These are phyloP conservation scores for Penicillium soppii DNA, from an alignment of 495 filamentous ascomycete genomes.

Conservation along the genomic window DNA sequence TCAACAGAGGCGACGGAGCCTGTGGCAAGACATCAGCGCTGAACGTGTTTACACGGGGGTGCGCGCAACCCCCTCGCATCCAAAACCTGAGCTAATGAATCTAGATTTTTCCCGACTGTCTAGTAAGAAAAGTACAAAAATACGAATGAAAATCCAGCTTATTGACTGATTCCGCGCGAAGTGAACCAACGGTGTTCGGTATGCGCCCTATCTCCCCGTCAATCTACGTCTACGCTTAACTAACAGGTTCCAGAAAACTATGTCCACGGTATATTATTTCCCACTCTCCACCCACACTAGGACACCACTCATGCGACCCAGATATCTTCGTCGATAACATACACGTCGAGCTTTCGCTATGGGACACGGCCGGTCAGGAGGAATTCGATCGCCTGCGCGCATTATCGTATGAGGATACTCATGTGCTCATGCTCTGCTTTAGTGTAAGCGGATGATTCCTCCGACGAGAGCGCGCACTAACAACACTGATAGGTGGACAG, in stretches of 20 bases:
- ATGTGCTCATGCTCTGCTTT: slow-evolving; percentile 98
- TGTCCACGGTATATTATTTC: slow-evolving; percentile 74
- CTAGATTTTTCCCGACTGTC: slow-evolving; percentile 93
- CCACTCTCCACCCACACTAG: slow-evolving; percentile 5
- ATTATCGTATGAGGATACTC: slow-evolving; percentile 96
- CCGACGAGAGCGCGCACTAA: slow-evolving; percentile 5
- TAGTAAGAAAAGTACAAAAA: slow-evolving; percentile 58
- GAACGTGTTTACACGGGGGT: slow-evolving; percentile 99
- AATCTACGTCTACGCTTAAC: slow-evolving; percentile 4
- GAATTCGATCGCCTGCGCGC: slow-evolving; percentile 97
- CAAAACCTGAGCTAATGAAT: slow-evolving; percentile 19
- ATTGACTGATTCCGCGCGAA: slow-evolving; percentile 17
- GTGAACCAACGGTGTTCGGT: slow-evolving; percentile 95
- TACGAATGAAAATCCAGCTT: neutral
- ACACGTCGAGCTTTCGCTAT: slow-evolving; percentile 94
- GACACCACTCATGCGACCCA: slow-evolving; percentile 38
- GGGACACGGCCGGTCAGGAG: slow-evolving; percentile 98
- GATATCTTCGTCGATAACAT: slow-evolving; percentile 97
- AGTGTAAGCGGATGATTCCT: slow-evolving; percentile 51
- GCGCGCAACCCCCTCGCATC: slow-evolving; percentile 27
- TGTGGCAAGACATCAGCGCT: slow-evolving; percentile 96
- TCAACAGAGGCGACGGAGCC: slow-evolving; percentile 86
- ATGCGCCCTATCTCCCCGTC: slow-evolving; percentile 20
- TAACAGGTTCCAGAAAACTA: slow-evolving; percentile 76
- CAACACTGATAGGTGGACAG: slow-evolving; percentile 67